Conservation (phyloP, 441 rosid species). For the Daphne laureola region DNA sequence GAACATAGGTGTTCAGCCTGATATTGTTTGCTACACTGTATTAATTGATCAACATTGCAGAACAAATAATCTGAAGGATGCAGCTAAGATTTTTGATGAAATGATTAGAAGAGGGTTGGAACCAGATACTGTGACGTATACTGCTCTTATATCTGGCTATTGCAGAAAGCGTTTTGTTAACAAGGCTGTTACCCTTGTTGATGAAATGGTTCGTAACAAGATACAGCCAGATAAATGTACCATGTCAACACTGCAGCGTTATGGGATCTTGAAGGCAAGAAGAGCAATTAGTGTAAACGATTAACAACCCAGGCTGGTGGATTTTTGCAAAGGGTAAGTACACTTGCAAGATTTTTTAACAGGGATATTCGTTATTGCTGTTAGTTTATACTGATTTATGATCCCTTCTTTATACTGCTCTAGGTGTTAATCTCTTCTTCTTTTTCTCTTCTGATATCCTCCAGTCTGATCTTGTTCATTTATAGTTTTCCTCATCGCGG, state of each 20-base stretch:
- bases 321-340: too few relatives aligned
- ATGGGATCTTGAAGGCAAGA: constrained; percentile 17
- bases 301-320: too few relatives aligned
- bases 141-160: constrained; percentile 45
- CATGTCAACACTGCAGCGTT: constrained; percentile 13
- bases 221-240: constrained; percentile 20
- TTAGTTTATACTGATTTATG: too few relatives aligned
- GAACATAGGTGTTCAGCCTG: constrained; percentile 29
- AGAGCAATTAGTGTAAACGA: not conserved
- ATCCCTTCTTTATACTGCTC: too few relatives aligned
- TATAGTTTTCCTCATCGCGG: constrained; percentile 11
- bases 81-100: constrained; percentile 27
- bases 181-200: constrained; percentile 28
- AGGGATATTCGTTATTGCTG: too few relatives aligned
- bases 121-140: constrained; percentile 56
- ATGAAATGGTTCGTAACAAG: constrained; percentile 30
- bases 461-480: not conserved
- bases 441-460: too few relatives aligned
- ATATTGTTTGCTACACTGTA: constrained; percentile 39
- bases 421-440: not conserved
- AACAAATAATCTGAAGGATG: constrained; percentile 27
- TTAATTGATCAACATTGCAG: constrained; percentile 38
- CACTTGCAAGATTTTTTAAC: too few relatives aligned
- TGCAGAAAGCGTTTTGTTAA: constrained; percentile 29
- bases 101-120: constrained; percentile 46